Conservation (phyloP, 169 alveolate species). For the Babesia ovata region DNA sequence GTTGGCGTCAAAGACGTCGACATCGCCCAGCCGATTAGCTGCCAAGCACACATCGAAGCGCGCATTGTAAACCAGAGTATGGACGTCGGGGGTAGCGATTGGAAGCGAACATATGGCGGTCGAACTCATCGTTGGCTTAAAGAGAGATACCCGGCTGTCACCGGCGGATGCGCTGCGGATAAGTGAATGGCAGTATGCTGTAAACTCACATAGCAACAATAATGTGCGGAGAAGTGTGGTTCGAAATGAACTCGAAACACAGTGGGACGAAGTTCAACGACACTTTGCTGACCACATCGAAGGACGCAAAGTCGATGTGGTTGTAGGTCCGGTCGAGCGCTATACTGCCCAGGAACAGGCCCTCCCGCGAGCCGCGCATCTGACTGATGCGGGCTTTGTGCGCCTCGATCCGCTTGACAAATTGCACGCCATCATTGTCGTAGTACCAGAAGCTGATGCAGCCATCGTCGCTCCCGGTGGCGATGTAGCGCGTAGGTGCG, state of each 20-base stretch:
- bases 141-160: conserved; percentile 33
- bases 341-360: conserved; percentile 78
- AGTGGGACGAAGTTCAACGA: conserved; percentile 74
- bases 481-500: conserved; percentile 84
- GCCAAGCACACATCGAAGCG: conserved; percentile 72
- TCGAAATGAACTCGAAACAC: conserved; percentile 72
- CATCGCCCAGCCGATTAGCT: conserved; percentile 79
- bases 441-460: conserved; percentile 96
- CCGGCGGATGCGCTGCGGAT: conserved; percentile 22
- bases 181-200: background rate
- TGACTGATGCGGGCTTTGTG: conserved; percentile 80
- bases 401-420: conserved; percentile 94
- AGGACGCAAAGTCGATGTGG: conserved; percentile 78
- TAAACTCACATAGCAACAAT: conserved; percentile 72
- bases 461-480: conserved; percentile 95
- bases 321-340: conserved; percentile 82
- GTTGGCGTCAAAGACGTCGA: conserved; percentile 81
- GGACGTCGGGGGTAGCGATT: conserved; percentile 50
- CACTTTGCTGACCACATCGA: conserved; percentile 74
- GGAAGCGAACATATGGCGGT: background rate
- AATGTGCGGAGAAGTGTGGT: conserved; percentile 50
- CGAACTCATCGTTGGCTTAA: conserved; percentile 60
- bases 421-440: conserved; percentile 91
- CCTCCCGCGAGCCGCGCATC: conserved; percentile 80
- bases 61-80: conserved; percentile 70